Evolutionary conservation across 108 stramenopile species (phyloP), one percentile per base, ranked within the genome.

Genomic region (Fragilariopsis cylindrus): DNA sequence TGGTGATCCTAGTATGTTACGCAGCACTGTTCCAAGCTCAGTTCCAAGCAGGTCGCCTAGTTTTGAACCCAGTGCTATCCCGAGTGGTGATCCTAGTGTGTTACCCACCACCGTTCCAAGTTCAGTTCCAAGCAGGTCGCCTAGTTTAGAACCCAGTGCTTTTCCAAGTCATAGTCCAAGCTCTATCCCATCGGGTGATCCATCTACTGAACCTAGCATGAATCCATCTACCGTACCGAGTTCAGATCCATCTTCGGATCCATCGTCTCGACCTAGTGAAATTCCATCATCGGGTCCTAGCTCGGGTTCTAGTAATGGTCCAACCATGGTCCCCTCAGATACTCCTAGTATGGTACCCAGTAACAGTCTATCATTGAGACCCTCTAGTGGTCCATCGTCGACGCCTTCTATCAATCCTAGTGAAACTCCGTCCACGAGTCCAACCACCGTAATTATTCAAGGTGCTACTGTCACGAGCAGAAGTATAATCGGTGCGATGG

Each of bases 401-500:
- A 44, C 19, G 46, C 44, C 65, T 8, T 48, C 65, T 66, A 8
- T 46, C 19, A 45, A 19, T 7, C 0, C 44, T 3, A 48, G 46
- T n/a, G 47, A 48, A 6, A 46, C 48, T 5, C 43, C 16, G 8
- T 48, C 47, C 13, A 45, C 65, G 9, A 44, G 39, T 60, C 39
- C 74, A 40, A 45, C 53, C 16, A 42, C 15, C 40, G 54, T 13
- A 45, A 5, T 15, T 15, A 55, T 44, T 45, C 57, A 60, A 52
- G 74, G 50, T 18, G 13, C 47, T 30, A 49, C 21, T 0, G 62
- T 48, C 7, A 19, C 46, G 16, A 73, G 43, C 16, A 16, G 40
- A 18, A 56, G 70, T 5, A 67, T 75, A 65, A 75, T 75, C 57
- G 74, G 74, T 19, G 65, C 64, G 21, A 75, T 75, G 74, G 74